These are phyloP conservation scores for Phaeosphaeriaceae sp. DNA, from an alignment of 2,329 filamentous ascomycete genomes.

Conservation along the genomic window DNA sequence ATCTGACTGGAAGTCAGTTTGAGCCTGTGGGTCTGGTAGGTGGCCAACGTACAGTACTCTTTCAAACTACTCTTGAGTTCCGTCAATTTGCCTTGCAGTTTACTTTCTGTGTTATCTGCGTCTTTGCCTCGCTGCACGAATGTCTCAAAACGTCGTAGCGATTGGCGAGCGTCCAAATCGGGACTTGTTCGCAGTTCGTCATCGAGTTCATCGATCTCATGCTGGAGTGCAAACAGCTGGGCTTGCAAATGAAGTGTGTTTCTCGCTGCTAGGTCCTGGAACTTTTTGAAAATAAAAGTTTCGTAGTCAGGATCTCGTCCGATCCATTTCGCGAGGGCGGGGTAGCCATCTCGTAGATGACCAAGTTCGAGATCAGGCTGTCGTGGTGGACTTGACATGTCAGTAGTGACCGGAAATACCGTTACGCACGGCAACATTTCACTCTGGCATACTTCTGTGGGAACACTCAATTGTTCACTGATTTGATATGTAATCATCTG, in stretches of 20 bases:
- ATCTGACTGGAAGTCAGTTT: conserved; percentile 1
- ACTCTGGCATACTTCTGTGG: not conserved
- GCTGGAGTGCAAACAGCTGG: conserved; percentile 5
- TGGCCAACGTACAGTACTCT: conserved; percentile 7
- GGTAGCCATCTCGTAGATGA: conserved; percentile 13
- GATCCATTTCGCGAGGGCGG: conserved; percentile 27
- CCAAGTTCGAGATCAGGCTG: conserved; percentile 5
- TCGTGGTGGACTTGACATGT: not conserved
- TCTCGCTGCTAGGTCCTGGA: conserved; percentile 19
- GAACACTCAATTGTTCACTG: too few species aligned
- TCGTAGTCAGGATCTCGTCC: conserved; percentile 25
- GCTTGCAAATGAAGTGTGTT: conserved; percentile 23
- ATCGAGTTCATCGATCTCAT: conserved; percentile 5
- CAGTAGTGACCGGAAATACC: not conserved
- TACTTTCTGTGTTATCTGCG: not conserved
- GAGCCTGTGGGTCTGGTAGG: not conserved
- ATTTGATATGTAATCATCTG: too few species aligned
- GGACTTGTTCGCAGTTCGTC: conserved; percentile 2
- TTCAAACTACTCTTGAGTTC: not conserved
- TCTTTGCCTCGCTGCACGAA: not conserved
- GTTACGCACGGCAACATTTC: not conserved
- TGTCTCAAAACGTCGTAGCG: conserved; percentile 7
- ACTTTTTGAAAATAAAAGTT: conserved; percentile 28
- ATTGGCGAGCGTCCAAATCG: not conserved
- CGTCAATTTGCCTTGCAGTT: conserved; percentile 1